Conservation (phyloP, 345 rosid species). For the Dimocarpus longan region DNA sequence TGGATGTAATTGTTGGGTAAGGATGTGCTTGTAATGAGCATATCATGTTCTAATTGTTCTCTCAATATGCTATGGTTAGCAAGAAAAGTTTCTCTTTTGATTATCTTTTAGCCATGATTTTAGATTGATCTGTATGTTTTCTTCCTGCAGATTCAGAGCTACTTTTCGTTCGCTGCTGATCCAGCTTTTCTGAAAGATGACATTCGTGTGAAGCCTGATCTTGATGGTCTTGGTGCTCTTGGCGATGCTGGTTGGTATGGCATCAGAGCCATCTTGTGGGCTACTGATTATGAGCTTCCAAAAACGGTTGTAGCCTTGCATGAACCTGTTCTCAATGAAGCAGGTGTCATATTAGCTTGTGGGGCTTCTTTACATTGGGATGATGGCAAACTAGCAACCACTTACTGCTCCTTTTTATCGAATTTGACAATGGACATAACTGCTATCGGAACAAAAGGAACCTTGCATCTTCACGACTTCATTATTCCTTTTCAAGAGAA, state of each 20-base stretch:
- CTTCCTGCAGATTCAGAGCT: constrained; percentile 52
- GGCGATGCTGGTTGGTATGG: constrained; percentile 96
- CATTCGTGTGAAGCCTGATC: constrained; percentile 84
- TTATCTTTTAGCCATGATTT: background rate
- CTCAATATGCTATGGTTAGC: background rate
- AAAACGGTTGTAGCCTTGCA: constrained; percentile 54
- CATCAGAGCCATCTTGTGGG: constrained; percentile 58
- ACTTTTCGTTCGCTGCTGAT: constrained; percentile 55
- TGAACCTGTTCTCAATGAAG: constrained; percentile 53
- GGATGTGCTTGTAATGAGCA: background rate
- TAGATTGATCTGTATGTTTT: background rate
- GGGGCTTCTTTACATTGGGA: constrained; percentile 75
- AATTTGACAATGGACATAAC: constrained; percentile 77
- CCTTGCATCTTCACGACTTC: constrained; percentile 66
- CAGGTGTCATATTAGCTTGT: constrained; percentile 66
- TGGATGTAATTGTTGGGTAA: too few species aligned
- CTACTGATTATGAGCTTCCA: constrained; percentile 63
- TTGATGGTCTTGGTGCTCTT: constrained; percentile 79
- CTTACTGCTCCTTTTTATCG: constrained; percentile 73
- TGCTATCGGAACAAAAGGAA: constrained; percentile 67
- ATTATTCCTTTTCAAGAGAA: constrained; percentile 65
- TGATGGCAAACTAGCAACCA: constrained; percentile 60
- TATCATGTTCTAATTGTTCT: background rate
- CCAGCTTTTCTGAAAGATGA: constrained; percentile 60
- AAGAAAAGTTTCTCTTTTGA: background rate